phyloP scores from a whole-genome alignment of 2,329 filamentous ascomycete species.

The Fusarium hainanense region DNA sequence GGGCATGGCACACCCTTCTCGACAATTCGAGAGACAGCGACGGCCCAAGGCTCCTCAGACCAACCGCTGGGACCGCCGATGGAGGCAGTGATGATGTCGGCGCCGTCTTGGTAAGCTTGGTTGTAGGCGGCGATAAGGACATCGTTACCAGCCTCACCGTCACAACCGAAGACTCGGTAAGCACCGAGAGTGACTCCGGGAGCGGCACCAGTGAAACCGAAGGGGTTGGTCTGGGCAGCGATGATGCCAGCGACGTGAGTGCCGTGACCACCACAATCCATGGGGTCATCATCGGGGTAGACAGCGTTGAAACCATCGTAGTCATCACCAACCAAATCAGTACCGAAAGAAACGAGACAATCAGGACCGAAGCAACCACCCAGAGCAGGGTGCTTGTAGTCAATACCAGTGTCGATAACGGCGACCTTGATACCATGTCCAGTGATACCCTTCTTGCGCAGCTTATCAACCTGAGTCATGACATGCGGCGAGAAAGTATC shows the following conservation, averaged over 20 bases:
- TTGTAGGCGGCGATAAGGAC: constrained; percentile 69
- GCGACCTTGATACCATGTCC: constrained; percentile 65
- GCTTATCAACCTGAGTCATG: constrained; percentile 67
- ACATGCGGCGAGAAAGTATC: constrained; percentile 60
- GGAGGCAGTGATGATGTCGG: constrained; percentile 66
- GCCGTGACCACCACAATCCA: constrained; percentile 68
- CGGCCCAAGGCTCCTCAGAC: constrained; percentile 62
- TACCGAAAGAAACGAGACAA: constrained; percentile 67
- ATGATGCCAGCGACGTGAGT: constrained; percentile 72
- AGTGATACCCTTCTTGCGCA: constrained; percentile 60
- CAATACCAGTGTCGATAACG: constrained; percentile 66
- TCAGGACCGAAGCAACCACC: constrained; percentile 71
- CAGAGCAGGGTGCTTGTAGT: constrained; percentile 71
- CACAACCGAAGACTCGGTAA: constrained; percentile 68
- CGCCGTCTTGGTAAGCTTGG: constrained; percentile 68
- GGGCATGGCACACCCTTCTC: constrained; percentile 64
- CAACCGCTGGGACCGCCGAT: constrained; percentile 63
- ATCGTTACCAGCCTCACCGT: constrained; percentile 61
- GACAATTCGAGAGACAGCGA: constrained; percentile 63
- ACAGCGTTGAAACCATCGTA: constrained; percentile 56
- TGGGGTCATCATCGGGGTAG: constrained; percentile 62
- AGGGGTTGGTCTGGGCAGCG: constrained; percentile 64
- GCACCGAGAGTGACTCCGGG: constrained; percentile 66
- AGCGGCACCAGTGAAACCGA: constrained; percentile 68
- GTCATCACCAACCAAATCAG: constrained; percentile 67